A percentile compares a stretch with the other conserved stretches of the same genome.
Conservation (phyloP, 352 stramenopile genomes). For the Globisporangium abappressorium region DNA sequence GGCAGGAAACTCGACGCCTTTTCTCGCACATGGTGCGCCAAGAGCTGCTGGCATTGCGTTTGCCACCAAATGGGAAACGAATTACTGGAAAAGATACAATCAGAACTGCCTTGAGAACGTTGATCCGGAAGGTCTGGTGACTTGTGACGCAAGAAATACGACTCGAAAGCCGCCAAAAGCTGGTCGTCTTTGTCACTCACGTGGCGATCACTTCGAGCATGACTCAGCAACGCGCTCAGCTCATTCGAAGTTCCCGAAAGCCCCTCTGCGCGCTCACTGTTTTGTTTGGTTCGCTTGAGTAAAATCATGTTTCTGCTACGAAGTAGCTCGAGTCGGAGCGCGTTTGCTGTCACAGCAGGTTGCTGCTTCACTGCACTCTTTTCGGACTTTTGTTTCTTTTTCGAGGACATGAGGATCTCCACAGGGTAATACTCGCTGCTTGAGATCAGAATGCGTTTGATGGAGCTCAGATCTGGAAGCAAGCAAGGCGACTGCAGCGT, state of each 20-base stretch:
- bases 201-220: not conserved
- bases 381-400: not conserved
- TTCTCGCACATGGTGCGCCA: slow-evolving; percentile 26
- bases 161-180: slow-evolving; percentile 27
- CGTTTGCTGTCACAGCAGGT: slow-evolving; percentile 38
- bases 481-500: slow-evolving; percentile 61
- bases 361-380: not conserved
- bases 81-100: slow-evolving; percentile 13
- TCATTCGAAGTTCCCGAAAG: slow-evolving; percentile 22
- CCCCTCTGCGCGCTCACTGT: slow-evolving; percentile 6
- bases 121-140: not conserved
- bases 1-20: slow-evolving; percentile 36
- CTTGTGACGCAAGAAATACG: slow-evolving; percentile 28
- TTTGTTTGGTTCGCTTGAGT: slow-evolving; percentile 44
- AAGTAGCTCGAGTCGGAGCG: slow-evolving; percentile 52
- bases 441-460: slow-evolving; percentile 53
- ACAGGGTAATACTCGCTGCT: slow-evolving; percentile 63
- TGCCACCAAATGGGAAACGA: slow-evolving; percentile 13
- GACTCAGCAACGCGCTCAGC: slow-evolving; percentile 18
- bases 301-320: slow-evolving; percentile 56
- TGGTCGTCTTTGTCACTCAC: slow-evolving; percentile 22
- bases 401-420: slow-evolving; percentile 42
- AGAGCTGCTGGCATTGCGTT: slow-evolving; percentile 24
- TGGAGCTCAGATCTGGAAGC: slow-evolving; percentile 56
- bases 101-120: not conserved